Evolutionary conservation across 2,329 filamentous ascomycete genomes (phyloP).

Genomic region (Corinectria fuckeliana): DNA sequence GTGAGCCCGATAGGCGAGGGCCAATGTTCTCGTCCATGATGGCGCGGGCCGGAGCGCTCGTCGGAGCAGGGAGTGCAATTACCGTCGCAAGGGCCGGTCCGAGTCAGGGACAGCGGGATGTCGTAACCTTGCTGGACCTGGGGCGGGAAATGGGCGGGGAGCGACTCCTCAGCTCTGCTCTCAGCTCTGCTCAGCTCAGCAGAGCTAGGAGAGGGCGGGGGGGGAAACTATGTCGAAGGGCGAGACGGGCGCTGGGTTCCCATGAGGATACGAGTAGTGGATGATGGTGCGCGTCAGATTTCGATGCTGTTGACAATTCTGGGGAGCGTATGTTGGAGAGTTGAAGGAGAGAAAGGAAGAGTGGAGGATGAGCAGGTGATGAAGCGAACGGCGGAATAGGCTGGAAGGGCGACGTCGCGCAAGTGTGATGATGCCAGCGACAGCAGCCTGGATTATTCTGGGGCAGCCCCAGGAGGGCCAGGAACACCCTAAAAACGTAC

Average conservation of each 20-base stretch:
- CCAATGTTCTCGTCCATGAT: slow-evolving; percentile 50
- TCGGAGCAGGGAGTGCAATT: not conserved
- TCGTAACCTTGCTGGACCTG: slow-evolving; percentile 23
- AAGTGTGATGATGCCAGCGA: slow-evolving; percentile 38
- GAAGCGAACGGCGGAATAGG: not conserved
- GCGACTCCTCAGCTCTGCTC: slow-evolving; percentile 14
- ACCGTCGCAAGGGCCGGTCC: slow-evolving; percentile 20
- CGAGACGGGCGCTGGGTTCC: slow-evolving; percentile 20
- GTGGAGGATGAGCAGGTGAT: slow-evolving; percentile 5
- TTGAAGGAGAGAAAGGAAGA: slow-evolving; percentile 6
- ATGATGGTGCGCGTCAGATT: not conserved
- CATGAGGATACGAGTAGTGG: slow-evolving; percentile 23
- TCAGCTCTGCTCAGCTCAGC: slow-evolving; percentile 33
- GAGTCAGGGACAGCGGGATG: slow-evolving; percentile 15
- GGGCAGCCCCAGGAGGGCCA: not conserved
- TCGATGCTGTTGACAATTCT: not conserved
- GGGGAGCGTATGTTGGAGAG: slow-evolving; percentile 2
- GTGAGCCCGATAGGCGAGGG: slow-evolving; percentile 41
- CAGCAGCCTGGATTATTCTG: slow-evolving; percentile 32
- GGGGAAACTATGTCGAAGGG: slow-evolving; percentile 27
- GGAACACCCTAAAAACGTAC: slow-evolving; percentile 1
- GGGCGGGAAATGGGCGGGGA: slow-evolving; percentile 22
- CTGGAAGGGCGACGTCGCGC: slow-evolving; percentile 5
- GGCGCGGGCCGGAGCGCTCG: slow-evolving; percentile 12
- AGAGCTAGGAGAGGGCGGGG: slow-evolving; percentile 4